Percentiles rank a stretch among this genome's conserved stretches.
These are phyloP conservation scores for Iodosphaeria phyllophila DNA, from an alignment of 2,329 filamentous ascomycete species.

Conservation along the genomic window DNA sequence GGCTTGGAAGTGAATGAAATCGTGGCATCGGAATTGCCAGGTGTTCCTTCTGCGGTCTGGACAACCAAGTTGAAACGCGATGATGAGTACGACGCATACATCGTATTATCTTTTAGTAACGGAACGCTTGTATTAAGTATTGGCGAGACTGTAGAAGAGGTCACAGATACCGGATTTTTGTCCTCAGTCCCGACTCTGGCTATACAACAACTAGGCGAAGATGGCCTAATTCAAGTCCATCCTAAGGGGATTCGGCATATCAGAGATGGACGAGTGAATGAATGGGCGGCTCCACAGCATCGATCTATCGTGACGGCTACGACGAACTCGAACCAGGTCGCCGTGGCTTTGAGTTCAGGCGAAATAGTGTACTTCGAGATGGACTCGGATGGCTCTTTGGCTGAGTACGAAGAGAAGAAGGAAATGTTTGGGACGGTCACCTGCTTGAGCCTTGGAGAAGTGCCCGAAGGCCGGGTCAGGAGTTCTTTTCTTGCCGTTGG, in stretches of 20 bases:
- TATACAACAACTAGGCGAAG: slow-evolving; percentile 84
- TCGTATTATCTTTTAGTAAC: slow-evolving; percentile 83
- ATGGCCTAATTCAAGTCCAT: slow-evolving; percentile 84
- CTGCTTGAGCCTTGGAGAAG: slow-evolving; percentile 80
- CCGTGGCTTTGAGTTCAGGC: slow-evolving; percentile 82
- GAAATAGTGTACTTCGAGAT: slow-evolving; percentile 98
- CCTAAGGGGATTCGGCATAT: slow-evolving; percentile 94
- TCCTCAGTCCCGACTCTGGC: slow-evolving; percentile 77
- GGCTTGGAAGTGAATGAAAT: slow-evolving; percentile 87
- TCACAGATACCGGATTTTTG: slow-evolving; percentile 82
- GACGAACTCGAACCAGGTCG: slow-evolving; percentile 84
- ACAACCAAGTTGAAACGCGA: slow-evolving; percentile 70
- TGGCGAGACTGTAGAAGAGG: slow-evolving; percentile 90
- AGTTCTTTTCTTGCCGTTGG: slow-evolving; percentile 92
- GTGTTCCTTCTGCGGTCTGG: slow-evolving; percentile 84
- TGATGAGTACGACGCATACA: slow-evolving; percentile 84
- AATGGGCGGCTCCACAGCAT: slow-evolving; percentile 88
- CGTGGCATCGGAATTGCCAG: slow-evolving; percentile 80
- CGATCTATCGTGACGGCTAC: slow-evolving; percentile 87
- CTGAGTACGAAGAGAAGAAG: slow-evolving; percentile 87
- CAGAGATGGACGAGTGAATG: slow-evolving; percentile 58
- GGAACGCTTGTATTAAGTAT: slow-evolving; percentile 86
- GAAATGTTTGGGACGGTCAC: slow-evolving; percentile 94
- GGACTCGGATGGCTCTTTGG: slow-evolving; percentile 75
- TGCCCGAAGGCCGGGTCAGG: slow-evolving; percentile 73